Conservation (phyloP, 2,329 filamentous ascomycete species). For the Teratosphaeria pseudoeucalypti region DNA sequence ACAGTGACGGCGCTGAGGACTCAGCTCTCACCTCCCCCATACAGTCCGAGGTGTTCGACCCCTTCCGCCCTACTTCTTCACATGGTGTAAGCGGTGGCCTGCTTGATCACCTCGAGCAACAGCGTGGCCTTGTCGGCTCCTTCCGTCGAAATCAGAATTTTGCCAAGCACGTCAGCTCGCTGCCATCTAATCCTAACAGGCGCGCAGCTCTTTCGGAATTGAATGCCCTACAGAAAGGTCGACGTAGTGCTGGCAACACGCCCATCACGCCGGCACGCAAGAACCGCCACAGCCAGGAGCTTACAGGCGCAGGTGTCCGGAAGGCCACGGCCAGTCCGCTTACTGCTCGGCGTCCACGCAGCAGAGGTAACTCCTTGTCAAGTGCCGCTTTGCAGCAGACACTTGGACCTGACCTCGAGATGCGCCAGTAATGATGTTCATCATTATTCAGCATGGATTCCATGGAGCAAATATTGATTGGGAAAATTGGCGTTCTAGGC, state of each 20-base stretch:
- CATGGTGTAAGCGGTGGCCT: constrained; percentile 24
- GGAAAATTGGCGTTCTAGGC: neutral
- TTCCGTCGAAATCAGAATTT: constrained; percentile 54
- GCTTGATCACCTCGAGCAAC: constrained; percentile 56
- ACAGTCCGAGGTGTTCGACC: constrained; percentile 9
- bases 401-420: constrained; percentile 3
- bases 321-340: constrained; percentile 16
- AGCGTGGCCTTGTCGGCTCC: constrained; percentile 56
- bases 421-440: constrained; percentile 1
- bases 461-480: neutral
- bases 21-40: constrained; percentile 32
- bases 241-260: constrained; percentile 54
- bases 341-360: constrained; percentile 9
- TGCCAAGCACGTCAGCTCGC: constrained; percentile 39
- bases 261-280: constrained; percentile 57
- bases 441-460: neutral
- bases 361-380: constrained; percentile 9
- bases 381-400: constrained; percentile 5
- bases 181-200: constrained; percentile 53
- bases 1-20: constrained; percentile 34
- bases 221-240: constrained; percentile 54
- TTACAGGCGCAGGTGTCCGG: constrained; percentile 19
- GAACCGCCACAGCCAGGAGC: constrained; percentile 16
- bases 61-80: constrained; percentile 9
- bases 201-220: constrained; percentile 51